Evolutionary conservation across 2,329 filamentous ascomycete species (phyloP).

Genomic region (Coleophoma eucalyptorum): DNA sequence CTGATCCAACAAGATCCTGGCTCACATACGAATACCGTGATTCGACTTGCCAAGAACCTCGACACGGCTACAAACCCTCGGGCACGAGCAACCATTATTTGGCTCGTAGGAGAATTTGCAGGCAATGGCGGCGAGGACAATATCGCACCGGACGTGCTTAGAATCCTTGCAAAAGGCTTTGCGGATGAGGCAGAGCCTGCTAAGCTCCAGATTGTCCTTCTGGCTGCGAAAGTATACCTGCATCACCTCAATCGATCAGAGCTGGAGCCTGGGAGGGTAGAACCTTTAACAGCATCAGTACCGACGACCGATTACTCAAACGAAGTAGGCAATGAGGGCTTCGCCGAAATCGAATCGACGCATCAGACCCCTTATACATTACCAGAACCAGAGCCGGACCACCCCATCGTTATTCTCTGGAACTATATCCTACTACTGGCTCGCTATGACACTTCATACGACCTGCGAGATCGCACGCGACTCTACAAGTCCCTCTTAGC

Average conservation of each 20-base stretch:
- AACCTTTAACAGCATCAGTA: slow-evolving; percentile 2
- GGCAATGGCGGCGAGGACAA: slow-evolving; percentile 77
- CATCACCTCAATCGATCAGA: slow-evolving; percentile 72
- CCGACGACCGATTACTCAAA: slow-evolving; percentile 20
- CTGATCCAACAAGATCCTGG: slow-evolving; percentile 87
- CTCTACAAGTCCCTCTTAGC: slow-evolving; percentile 82
- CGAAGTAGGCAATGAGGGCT: slow-evolving; percentile 20
- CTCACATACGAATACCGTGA: slow-evolving; percentile 78
- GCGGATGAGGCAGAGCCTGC: slow-evolving; percentile 78
- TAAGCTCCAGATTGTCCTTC: slow-evolving; percentile 85
- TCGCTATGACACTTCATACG: slow-evolving; percentile 91
- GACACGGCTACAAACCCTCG: slow-evolving; percentile 84
- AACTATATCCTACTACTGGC: slow-evolving; percentile 80
- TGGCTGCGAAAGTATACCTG: slow-evolving; percentile 95
- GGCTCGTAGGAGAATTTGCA: slow-evolving; percentile 94
- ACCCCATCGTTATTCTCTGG: slow-evolving; percentile 77
- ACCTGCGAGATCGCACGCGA: slow-evolving; percentile 85
- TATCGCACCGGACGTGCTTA: slow-evolving; percentile 87
- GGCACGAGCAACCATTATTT: slow-evolving; percentile 91
- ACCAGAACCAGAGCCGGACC: slow-evolving; percentile 33
- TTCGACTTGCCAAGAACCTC: slow-evolving; percentile 85
- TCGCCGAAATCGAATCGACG: slow-evolving; percentile 15
- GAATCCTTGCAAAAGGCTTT: slow-evolving; percentile 84
- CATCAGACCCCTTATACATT: slow-evolving; percentile 12
- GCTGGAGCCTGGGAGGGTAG: slow-evolving; percentile 28